Evolutionary conservation across 2,329 filamentous ascomycete genomes (phyloP).

Genomic region (Didymella keratinophila): DNA sequence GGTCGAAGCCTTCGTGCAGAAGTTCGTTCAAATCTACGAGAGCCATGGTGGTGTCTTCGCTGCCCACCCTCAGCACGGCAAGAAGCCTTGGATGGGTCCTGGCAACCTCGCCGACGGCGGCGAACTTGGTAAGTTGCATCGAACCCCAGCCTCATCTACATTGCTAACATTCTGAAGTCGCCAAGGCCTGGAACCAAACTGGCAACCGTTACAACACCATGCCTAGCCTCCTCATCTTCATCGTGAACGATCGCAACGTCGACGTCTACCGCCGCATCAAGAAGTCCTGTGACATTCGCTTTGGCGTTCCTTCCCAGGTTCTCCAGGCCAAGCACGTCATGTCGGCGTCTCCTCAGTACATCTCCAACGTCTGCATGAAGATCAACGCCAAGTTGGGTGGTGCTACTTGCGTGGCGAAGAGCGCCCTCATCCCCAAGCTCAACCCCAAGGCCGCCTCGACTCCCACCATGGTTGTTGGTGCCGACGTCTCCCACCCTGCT

Average conservation of each 20-base stretch:
- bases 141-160: background rate
- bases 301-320: conserved; percentile 83
- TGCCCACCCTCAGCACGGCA: conserved; percentile 36
- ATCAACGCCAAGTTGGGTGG: conserved; percentile 96
- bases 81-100: conserved; percentile 42
- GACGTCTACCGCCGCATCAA: conserved; percentile 85
- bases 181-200: conserved; percentile 63
- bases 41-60: conserved; percentile 67
- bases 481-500: conserved; percentile 86
- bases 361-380: conserved; percentile 95
- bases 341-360: conserved; percentile 80
- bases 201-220: conserved; percentile 62
- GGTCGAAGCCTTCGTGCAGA: conserved; percentile 63
- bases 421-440: conserved; percentile 35
- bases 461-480: conserved; percentile 82
- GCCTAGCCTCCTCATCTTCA: conserved; percentile 81
- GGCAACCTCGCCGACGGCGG: conserved; percentile 51
- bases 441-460: conserved; percentile 28
- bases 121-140: conserved; percentile 35
- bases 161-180: conserved; percentile 51
- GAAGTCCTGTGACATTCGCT: conserved; percentile 85
- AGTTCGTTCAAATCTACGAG: conserved; percentile 68
- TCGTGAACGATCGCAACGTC: conserved; percentile 75
- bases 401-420: conserved; percentile 66
- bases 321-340: conserved; percentile 74